Percentiles rank a stretch among this genome's conserved stretches.
Evolutionary conservation across 371 early-diverging fungal species (phyloP).

Genomic region (Saksenaea vasiformis): DNA sequence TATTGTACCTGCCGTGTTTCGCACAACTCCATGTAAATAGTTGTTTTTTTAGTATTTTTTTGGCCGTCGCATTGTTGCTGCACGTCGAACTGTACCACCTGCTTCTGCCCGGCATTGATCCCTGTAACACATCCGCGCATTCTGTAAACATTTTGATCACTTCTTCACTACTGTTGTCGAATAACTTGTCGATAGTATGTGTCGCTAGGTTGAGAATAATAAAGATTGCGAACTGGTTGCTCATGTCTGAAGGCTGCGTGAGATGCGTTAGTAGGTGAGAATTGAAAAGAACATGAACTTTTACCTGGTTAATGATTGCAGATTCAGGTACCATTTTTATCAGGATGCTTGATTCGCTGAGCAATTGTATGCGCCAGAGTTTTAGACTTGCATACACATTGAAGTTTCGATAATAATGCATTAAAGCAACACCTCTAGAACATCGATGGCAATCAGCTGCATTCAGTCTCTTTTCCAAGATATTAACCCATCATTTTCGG

Average conservation of each 20-base stretch:
- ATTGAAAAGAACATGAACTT: background rate
- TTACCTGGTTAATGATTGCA: conserved; percentile 4
- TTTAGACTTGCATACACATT: conserved; percentile 9
- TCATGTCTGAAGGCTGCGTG: background rate
- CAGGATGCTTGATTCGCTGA: background rate
- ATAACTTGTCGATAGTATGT: background rate
- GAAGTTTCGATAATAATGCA: conserved; percentile 5
- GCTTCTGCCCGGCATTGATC: background rate
- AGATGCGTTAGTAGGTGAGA: background rate
- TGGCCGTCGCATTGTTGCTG: background rate
- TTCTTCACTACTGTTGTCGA: conserved; percentile 8
- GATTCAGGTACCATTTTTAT: conserved; percentile 10
- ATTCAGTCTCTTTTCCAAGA: background rate
- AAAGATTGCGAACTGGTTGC: background rate
- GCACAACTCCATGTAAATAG: conserved; percentile 6
- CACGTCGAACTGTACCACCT: conserved; percentile 5
- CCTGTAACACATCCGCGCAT: conserved; percentile 1
- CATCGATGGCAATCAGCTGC: background rate
- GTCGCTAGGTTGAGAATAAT: conserved; percentile 6
- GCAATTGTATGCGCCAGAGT: conserved; percentile 10
- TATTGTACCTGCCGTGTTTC: conserved; percentile 5
- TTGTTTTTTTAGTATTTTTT: conserved; percentile 2
- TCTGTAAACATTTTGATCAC: conserved; percentile 2
- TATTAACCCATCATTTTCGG: background rate
- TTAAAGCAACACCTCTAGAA: background rate